These are phyloP conservation scores for Colletotrichum euphorbiae DNA, from an alignment of 2,329 filamentous ascomycete species.

Conservation along the genomic window DNA sequence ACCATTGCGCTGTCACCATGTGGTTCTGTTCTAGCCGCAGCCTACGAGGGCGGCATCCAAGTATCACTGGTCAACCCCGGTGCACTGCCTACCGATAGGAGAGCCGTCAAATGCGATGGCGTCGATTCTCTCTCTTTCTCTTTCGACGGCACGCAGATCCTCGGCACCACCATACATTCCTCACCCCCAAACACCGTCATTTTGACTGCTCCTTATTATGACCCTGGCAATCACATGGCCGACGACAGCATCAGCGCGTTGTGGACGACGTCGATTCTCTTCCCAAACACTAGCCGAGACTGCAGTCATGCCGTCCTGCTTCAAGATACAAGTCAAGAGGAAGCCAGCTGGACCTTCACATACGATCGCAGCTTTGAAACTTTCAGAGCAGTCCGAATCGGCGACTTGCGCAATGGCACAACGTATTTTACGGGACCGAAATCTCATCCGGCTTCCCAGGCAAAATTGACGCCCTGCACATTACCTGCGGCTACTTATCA, in stretches of 20 bases:
- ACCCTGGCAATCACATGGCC: constrained; percentile 73
- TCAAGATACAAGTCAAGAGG: constrained; percentile 69
- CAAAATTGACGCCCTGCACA: constrained; percentile 75
- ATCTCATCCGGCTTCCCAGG: constrained; percentile 61
- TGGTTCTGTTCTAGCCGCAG: constrained; percentile 83
- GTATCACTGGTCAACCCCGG: constrained; percentile 79
- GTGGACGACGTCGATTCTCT: constrained; percentile 89
- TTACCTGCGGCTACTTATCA: constrained; percentile 75
- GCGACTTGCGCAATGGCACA: constrained; percentile 79
- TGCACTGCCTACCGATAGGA: constrained; percentile 73
- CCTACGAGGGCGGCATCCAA: constrained; percentile 90
- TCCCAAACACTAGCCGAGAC: constrained; percentile 82
- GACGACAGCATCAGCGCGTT: constrained; percentile 78
- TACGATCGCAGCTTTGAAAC: constrained; percentile 83
- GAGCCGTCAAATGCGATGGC: constrained; percentile 81
- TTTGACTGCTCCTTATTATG: constrained; percentile 83
- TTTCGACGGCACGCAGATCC: constrained; percentile 79
- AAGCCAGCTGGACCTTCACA: constrained; percentile 81
- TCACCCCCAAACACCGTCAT: constrained; percentile 78
- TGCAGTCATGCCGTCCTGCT: constrained; percentile 82
- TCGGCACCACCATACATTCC: constrained; percentile 78
- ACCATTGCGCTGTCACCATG: constrained; percentile 85
- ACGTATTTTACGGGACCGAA: constrained; percentile 82
- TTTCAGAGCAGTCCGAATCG: constrained; percentile 80
- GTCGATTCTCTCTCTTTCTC: constrained; percentile 83